Evolutionary conservation across 2,329 filamentous ascomycete genomes (phyloP).

Genomic region (Hypoxylon sp.): DNA sequence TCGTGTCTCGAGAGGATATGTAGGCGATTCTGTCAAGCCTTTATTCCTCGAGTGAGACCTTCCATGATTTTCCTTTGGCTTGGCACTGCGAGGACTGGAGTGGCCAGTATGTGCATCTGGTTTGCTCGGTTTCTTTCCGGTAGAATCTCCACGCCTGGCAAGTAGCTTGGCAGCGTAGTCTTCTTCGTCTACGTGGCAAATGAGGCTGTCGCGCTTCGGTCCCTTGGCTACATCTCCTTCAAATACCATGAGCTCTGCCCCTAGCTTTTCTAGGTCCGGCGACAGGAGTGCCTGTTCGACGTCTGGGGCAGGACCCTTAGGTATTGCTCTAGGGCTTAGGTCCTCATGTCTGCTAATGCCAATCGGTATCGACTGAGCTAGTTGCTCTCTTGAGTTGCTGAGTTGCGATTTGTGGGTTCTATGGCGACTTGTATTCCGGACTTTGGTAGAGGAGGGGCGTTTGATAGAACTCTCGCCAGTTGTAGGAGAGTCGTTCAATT

Average conservation of each 20-base stretch:
- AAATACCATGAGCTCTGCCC: constrained; percentile 47
- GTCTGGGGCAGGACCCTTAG: constrained; percentile 13
- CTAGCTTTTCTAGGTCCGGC: constrained; percentile 45
- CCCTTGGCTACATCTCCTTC: constrained; percentile 39
- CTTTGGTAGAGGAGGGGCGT: constrained; percentile 55
- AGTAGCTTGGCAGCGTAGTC: constrained; percentile 45
- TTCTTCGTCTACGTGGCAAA: constrained; percentile 49
- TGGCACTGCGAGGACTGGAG: constrained; percentile 22
- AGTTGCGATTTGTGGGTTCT: constrained; percentile 14
- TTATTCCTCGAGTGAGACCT: constrained; percentile 36
- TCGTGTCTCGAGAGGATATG: constrained; percentile 1
- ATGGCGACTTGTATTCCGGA: constrained; percentile 56
- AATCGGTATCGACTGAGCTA: constrained; percentile 9
- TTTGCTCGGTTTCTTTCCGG: constrained; percentile 20
- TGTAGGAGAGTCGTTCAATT: not conserved
- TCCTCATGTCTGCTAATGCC: constrained; percentile 6
- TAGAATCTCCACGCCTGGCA: constrained; percentile 27
- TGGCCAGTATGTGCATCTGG: constrained; percentile 15
- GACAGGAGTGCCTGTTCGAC: constrained; percentile 18
- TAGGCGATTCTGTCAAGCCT: constrained; percentile 18
- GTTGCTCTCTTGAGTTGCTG: constrained; percentile 2
- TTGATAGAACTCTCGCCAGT: constrained; percentile 10
- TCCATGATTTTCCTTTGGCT: constrained; percentile 15
- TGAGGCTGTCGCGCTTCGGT: constrained; percentile 44
- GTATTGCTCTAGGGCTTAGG: not conserved